Conservation (phyloP, 345 rosid species). For the Hypericum androsaemum region DNA sequence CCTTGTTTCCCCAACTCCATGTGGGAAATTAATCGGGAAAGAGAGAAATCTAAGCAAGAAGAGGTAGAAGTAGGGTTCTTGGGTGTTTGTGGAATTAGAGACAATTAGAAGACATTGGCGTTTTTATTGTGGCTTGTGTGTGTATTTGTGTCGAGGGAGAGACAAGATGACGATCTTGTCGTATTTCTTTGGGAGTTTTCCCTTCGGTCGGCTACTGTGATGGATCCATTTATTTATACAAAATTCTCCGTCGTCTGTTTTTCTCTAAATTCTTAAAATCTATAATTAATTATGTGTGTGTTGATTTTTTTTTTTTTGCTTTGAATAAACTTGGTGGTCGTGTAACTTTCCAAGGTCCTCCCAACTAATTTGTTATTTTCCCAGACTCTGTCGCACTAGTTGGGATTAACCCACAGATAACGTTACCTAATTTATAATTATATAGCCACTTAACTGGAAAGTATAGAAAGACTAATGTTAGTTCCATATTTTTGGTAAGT, state of each 20-base stretch:
- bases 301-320: not conserved
- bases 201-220: constrained; percentile 20
- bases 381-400: not conserved
- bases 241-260: not conserved
- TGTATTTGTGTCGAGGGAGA: constrained; percentile 12
- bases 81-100: constrained; percentile 7
- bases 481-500: too few relatives aligned
- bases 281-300: too few relatives aligned
- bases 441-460: too few relatives aligned
- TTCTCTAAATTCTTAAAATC: too few relatives aligned
- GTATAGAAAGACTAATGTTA: too few relatives aligned
- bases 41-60: not conserved
- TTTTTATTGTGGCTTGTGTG: not conserved
- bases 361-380: constrained; percentile 6
- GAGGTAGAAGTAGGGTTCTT: not conserved
- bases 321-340: constrained; percentile 7
- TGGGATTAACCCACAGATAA: too few relatives aligned
- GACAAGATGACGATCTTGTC: constrained; percentile 17
- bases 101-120: constrained; percentile 34
- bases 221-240: constrained; percentile 8
- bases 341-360: constrained; percentile 15
- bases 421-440: too few relatives aligned
- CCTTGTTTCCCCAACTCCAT: constrained; percentile 29
- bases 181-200: constrained; percentile 20
- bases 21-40: too few relatives aligned